These are phyloP conservation scores for Penicillium odoratum DNA, from an alignment of 495 filamentous ascomycete species.

Conservation along the genomic window DNA sequence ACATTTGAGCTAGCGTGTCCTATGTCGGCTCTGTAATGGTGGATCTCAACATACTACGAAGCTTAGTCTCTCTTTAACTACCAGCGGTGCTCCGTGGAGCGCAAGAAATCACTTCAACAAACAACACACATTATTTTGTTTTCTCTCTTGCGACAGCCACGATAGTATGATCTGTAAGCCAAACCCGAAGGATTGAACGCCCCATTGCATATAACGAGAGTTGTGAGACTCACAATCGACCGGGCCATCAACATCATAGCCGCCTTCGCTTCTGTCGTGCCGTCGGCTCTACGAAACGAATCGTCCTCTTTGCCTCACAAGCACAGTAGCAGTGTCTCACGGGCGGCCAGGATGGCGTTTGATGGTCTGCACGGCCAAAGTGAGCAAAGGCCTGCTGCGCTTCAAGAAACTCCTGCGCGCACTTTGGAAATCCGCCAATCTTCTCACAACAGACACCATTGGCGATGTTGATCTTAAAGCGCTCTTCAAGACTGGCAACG, in stretches of 20 bases:
- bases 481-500: conserved; percentile 9
- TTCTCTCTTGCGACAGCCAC: no score
- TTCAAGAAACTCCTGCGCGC: conserved; percentile 5
- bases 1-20: no score
- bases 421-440: conserved; percentile 17
- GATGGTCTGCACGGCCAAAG: no score
- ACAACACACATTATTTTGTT: no score
- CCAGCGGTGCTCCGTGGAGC: no score
- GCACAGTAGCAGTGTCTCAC: not conserved
- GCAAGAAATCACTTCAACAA: no score
- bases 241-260: not conserved
- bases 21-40: no score
- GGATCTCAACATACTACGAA: no score
- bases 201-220: not conserved
- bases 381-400: no score
- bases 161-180: not conserved
- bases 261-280: not conserved
- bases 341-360: not conserved
- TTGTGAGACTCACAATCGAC: not conserved
- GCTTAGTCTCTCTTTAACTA: no score
- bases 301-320: not conserved
- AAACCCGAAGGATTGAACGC: not conserved
- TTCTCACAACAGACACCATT: not conserved
- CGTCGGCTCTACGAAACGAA: not conserved
- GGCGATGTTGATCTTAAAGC: conserved; percentile 1